These are phyloP conservation scores for Cardamine occulta DNA, from an alignment of 345 rosid species.

Conservation along the genomic window DNA sequence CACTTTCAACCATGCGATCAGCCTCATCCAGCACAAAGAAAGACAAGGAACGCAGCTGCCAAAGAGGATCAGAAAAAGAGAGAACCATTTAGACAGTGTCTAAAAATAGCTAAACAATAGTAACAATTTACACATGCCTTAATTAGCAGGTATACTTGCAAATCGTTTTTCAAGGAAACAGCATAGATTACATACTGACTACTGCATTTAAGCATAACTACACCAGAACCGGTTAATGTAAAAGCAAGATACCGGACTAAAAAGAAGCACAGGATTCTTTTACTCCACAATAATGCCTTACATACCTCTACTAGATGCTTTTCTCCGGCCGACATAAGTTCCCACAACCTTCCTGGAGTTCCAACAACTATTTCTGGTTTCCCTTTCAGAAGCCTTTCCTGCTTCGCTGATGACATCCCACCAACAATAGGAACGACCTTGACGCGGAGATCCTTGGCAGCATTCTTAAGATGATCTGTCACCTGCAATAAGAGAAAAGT, in stretches of 20 bases:
- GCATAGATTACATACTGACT: conserved; percentile 8
- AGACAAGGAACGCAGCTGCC: conserved; percentile 89
- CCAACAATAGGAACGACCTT: conserved; percentile 91
- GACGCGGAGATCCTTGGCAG: conserved; percentile 60
- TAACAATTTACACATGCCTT: conserved; percentile 14
- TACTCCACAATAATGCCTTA: conserved; percentile 3
- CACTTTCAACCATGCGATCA: conserved; percentile 94
- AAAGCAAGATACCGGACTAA: conserved; percentile 16
- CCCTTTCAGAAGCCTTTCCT: conserved; percentile 78
- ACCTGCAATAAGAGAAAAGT: conserved; percentile 54
- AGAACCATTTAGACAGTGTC: conserved; percentile 25
- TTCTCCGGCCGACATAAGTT: conserved; percentile 94
- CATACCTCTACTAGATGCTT: conserved; percentile 88
- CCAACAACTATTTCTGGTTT: conserved; percentile 93
- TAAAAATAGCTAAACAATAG: not conserved
- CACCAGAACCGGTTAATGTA: not conserved
- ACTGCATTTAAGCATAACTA: conserved; percentile 1
- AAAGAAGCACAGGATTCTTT: not conserved
- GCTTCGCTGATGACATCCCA: conserved; percentile 92
- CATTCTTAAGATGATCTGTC: conserved; percentile 79
- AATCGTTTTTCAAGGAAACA: conserved; percentile 10
- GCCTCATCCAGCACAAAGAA: conserved; percentile 99
- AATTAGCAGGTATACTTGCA: not conserved
- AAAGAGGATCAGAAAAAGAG: conserved; percentile 23
- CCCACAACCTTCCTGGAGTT: conserved; percentile 98